Evolutionary conservation across 352 stramenopile species (phyloP), one percentile per base, ranked within the genome.

Genomic region (Aphanomyces astaci): DNA sequence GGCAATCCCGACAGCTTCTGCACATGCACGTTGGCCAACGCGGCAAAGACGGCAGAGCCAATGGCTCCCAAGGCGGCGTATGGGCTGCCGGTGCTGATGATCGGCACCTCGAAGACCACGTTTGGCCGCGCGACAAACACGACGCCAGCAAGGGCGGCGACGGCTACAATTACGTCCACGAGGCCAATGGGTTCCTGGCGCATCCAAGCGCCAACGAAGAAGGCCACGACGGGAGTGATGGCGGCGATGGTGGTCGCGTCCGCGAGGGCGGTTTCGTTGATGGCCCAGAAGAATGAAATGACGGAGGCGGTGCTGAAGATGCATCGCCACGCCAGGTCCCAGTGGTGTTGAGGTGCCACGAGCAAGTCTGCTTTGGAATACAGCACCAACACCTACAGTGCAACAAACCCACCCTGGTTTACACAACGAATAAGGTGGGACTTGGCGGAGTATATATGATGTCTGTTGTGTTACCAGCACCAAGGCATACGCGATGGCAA

Each of bases 21-120:
- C 62, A 93, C 79, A 0, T 73, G 75, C 27, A 87, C 80, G 63
- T 84, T 91, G 11, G 90, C 82, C 53, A 93, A 78, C 13, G 80
- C 80, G 51, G 90, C 81, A 9, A 74, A 72, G 13, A 73, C 66
- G 13, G 74, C 73, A 4, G 75, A 72, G 19, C 80, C 46, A 9
- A 83, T 36, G 13, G 66, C 69, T 32, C 68, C 75, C 1, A 60
- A 27, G 3, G 80, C 67, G 3, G 72, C 79, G 13, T 78, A 71
- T 2, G 43, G 11, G 15, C 75, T 79, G 13, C 52, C 68, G 45
- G 71, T n/a, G 17, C 1, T 36, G 30, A 59, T 30, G 30, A 59
- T 60, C 24, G 66, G 51, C 13, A 30, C 25, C 5, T 22, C 13
- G 51, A 89, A 89, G 52, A 89, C 43, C 48, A 78, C 76, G 1